Evolutionary conservation across 129 eudicot species (phyloP), one percentile per base, ranked within the genome.

Genomic region (Tanacetum coccineum): DNA sequence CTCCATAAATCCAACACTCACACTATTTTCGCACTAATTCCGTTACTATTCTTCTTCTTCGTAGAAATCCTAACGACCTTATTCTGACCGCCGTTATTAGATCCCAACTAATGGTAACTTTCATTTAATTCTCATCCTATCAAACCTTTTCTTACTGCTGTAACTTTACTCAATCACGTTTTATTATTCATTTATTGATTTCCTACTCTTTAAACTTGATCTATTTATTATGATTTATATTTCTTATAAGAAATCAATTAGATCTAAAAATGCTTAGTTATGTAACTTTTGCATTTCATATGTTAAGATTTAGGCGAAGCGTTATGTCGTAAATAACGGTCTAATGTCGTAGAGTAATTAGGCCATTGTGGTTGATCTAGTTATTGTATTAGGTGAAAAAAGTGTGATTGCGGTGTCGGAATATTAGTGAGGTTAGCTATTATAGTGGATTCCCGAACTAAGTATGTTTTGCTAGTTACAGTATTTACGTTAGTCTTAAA

Each of bases 41-140:
- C 32, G 66, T 48, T 65, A 58, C 39, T 1, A 32, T 28, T 73
- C 77, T 63, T 73, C 77, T 64, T 73, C 71, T 63, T 73, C 71
- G 48, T 56, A 72, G 78, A 74, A 74, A 74, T 67, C 72, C 72
- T 74, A 65, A 74, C 66, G 78, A 74, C 78, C 67, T 55, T 22
- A 22, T 22, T 22, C 25, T 22, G 25, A 22, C 25, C 25, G 25
- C 1, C 25, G 25, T 22, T 22, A 22, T 22, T 22, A 70, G 57
- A 42, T 45, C 28, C 66, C 42, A 19, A 50, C 44, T 60, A 54
- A 54, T 64, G 78, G 71, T 64, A 53, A 59, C 47, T 25, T 42
- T 22, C 25, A 22, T 22, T 22, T 22, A 22, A 2, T 22, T 22
- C 25, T 22, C 25, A 22, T 22, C 25, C 25, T 22, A 22, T 22